Conservation (phyloP, 768 basidiomycete genomes). For the Crassisporium funariophilum region DNA sequence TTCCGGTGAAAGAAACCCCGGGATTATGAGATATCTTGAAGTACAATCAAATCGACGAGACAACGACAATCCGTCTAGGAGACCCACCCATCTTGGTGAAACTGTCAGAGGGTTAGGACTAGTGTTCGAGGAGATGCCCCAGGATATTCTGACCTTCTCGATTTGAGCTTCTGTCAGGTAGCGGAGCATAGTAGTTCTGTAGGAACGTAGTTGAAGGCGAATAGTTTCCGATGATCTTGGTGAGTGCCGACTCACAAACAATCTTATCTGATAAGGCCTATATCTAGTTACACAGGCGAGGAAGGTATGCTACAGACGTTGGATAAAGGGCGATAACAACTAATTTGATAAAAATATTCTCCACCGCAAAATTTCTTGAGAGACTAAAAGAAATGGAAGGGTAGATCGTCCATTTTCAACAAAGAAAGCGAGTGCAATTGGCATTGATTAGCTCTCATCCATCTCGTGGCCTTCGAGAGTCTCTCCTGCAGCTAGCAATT, state of each 20-base stretch:
- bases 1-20: conserved; percentile 63
- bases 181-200: conserved; percentile 34
- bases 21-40: conserved; percentile 76
- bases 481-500: conserved; percentile 61
- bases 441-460: conserved; percentile 18
- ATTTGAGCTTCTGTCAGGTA: conserved; percentile 61
- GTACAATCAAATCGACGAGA: conserved; percentile 3
- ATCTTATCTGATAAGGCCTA: no score
- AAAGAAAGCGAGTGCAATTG: background rate
- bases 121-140: background rate
- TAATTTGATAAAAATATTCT: no score
- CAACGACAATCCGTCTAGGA: conserved; percentile 7
- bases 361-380: no score
- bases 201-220: background rate
- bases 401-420: no score
- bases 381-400: no score
- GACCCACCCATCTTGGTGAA: conserved; percentile 32
- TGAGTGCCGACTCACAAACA: no score
- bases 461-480: conserved; percentile 33
- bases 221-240: no score
- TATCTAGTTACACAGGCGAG: no score
- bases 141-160: conserved; percentile 45
- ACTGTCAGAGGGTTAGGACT: conserved; percentile 17
- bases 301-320: no score
- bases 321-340: no score